Evolutionary conservation across 306 rosid species (phyloP).

Genomic region (Vicia faba): DNA sequence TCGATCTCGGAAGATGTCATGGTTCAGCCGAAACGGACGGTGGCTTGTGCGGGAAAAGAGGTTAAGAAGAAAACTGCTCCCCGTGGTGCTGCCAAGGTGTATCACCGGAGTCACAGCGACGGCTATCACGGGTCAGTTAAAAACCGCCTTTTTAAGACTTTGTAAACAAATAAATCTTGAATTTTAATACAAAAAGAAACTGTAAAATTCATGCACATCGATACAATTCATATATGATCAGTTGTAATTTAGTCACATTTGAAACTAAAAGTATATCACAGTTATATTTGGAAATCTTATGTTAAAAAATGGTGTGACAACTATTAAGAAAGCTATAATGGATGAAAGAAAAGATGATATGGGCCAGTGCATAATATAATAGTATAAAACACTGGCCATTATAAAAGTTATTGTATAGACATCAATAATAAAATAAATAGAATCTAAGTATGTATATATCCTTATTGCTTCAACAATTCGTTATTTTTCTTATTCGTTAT

Average conservation of each 20-base stretch:
- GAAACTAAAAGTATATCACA: too few relatives aligned
- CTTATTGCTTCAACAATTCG: constrained; percentile 2
- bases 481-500: constrained; percentile 3
- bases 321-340: not conserved
- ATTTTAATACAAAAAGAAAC: too few relatives aligned
- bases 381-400: not conserved
- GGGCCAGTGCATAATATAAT: constrained; percentile 4
- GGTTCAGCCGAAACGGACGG: not conserved
- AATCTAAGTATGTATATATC: not conserved
- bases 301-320: not conserved
- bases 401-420: not conserved
- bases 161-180: not conserved
- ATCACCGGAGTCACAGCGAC: constrained; percentile 35
- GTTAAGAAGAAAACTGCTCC: constrained; percentile 18
- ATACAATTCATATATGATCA: too few relatives aligned
- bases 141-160: not conserved
- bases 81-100: constrained; percentile 11
- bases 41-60: not conserved
- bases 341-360: not conserved
- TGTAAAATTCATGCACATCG: not conserved
- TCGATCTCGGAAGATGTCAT: constrained; percentile 56
- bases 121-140: constrained; percentile 51
- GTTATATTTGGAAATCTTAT: too few relatives aligned
- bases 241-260: too few relatives aligned
- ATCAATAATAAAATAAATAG: not conserved